phyloP scores from a whole-genome alignment of 2,329 filamentous ascomycete species.

The Cyclaneusma minus region DNA sequence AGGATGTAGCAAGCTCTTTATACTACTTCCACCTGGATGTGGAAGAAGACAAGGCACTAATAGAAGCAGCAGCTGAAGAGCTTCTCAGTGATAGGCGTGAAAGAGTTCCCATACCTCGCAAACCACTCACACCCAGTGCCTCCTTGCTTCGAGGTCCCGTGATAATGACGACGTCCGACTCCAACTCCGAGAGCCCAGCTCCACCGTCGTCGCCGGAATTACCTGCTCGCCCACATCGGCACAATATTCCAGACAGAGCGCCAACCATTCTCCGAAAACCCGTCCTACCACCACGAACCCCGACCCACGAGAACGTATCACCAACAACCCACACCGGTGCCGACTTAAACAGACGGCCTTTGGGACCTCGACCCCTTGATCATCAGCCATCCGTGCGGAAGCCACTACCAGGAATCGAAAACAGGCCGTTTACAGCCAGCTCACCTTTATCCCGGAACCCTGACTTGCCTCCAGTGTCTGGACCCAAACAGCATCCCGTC shows the following conservation, averaged over 20 bases:
- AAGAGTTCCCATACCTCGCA: too few relatives aligned
- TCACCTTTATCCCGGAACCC: conserved; percentile 11
- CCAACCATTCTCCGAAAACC: too few relatives aligned
- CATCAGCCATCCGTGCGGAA: conserved; percentile 7
- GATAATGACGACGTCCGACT: too few relatives aligned
- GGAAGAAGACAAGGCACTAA: conserved; percentile 36
- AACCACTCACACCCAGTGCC: too few relatives aligned
- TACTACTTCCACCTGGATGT: conserved; percentile 80
- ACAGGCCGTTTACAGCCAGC: conserved; percentile 11
- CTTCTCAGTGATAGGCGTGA: too few relatives aligned
- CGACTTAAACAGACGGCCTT: conserved; percentile 4
- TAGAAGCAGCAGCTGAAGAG: too few relatives aligned
- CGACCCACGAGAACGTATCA: conserved; percentile 2
- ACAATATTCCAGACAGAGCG: too few relatives aligned
- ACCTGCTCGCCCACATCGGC: too few relatives aligned
- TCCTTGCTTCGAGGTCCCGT: too few relatives aligned
- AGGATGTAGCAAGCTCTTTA: conserved; percentile 74
- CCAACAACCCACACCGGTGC: conserved; percentile 2
- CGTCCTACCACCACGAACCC: neutral
- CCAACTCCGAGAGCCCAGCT: too few relatives aligned
- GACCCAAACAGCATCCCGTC: too few relatives aligned
- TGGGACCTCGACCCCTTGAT: conserved; percentile 9
- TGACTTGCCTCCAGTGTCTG: neutral
- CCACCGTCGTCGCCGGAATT: too few relatives aligned
- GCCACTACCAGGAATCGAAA: conserved; percentile 8